Evolutionary conservation across 352 stramenopile species (phyloP).

Genomic region (Pythium inflatum): DNA sequence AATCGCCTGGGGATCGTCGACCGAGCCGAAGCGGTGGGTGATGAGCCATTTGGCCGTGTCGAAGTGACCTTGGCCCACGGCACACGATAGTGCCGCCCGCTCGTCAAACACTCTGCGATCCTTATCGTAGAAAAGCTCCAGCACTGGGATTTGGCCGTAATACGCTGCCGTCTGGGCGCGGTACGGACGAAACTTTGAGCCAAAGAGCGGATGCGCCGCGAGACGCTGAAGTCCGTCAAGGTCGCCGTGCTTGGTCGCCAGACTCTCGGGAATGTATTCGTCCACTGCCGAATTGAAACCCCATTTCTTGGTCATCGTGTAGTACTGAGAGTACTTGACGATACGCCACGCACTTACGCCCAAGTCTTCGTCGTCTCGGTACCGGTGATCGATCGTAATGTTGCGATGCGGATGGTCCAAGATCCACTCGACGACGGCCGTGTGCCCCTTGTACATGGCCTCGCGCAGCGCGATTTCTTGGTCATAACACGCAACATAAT

Average conservation of each 20-base stretch:
- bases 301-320: slow-evolving; percentile 4
- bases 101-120: not conserved
- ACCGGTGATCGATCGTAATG: not conserved
- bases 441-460: not conserved
- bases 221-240: not conserved
- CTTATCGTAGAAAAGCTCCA: not conserved
- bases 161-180: not conserved
- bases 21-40: not conserved
- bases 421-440: slow-evolving; percentile 2
- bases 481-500: slow-evolving; percentile 8
- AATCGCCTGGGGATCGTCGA: not conserved
- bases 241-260: not conserved
- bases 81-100: not conserved
- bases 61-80: not conserved
- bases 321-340: not conserved
- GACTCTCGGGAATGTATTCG: not conserved
- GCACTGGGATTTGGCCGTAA: not conserved
- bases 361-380: not conserved
- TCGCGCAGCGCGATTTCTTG: not conserved
- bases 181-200: not conserved
- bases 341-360: not conserved
- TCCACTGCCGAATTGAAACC: not conserved
- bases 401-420: not conserved
- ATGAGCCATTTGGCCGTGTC: not conserved
- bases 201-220: not conserved